Percentiles rank a stretch among this genome's conserved stretches.
phyloP scores from a whole-genome alignment of 805 yeast genomes.

The Starmerella stigmatis region DNA sequence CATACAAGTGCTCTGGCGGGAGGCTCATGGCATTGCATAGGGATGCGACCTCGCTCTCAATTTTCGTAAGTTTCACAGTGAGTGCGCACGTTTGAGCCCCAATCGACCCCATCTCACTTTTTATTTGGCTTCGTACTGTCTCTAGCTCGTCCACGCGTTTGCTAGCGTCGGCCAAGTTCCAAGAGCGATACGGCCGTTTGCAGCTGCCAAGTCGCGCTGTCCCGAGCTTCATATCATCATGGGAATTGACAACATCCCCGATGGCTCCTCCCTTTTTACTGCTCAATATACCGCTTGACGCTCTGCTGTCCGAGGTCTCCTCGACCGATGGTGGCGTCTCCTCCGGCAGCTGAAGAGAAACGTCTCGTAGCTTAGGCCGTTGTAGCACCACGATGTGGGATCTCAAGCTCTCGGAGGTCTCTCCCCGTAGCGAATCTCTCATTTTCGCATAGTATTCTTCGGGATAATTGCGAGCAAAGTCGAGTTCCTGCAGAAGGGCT shows the following conservation, averaged over 20 bases:
- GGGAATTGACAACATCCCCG: background rate
- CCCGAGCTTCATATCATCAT: background rate
- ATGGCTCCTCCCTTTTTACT: background rate
- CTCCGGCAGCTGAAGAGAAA: too few species aligned
- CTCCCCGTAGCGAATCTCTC: background rate
- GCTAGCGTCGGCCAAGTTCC: constrained; percentile 9
- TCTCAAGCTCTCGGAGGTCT: background rate
- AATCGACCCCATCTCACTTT: constrained; percentile 7
- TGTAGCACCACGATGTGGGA: background rate
- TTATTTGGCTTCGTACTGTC: background rate
- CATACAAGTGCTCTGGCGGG: constrained; percentile 11
- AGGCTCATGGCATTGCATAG: constrained; percentile 13
- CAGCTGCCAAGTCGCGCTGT: background rate
- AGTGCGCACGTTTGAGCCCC: constrained; percentile 15
- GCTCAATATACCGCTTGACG: too few species aligned
- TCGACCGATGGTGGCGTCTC: background rate
- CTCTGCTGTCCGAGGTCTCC: too few species aligned
- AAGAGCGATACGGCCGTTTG: constrained; percentile 4
- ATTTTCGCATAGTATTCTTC: background rate
- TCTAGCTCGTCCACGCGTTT: constrained; percentile 7
- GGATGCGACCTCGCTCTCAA: constrained; percentile 6
- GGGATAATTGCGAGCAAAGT: constrained; percentile 7
- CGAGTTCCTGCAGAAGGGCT: constrained; percentile 8
- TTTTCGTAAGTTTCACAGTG: constrained; percentile 4
- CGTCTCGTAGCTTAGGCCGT: background rate